phyloP scores from a whole-genome alignment of 805 yeast species.

The Priceomyces haplophilus region DNA sequence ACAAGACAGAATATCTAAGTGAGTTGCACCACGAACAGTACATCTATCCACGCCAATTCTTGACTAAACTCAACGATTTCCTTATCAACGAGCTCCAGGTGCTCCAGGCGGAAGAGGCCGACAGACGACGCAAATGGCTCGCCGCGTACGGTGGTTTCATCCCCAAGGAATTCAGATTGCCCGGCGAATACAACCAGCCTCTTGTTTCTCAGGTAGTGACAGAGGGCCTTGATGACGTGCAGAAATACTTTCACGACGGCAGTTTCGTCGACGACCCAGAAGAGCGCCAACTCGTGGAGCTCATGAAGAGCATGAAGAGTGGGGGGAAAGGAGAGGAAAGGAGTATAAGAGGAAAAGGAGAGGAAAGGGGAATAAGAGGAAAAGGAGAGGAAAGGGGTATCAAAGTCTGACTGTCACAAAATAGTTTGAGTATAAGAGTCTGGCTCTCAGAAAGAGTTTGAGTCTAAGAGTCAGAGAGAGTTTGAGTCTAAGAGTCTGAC shows the following conservation, averaged over 20 bases:
- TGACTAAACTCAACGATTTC: constrained; percentile 29
- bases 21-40: constrained; percentile 41
- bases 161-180: constrained; percentile 37
- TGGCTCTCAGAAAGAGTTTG: no score
- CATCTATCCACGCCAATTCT: constrained; percentile 36
- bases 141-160: constrained; percentile 38
- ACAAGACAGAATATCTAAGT: constrained; percentile 32
- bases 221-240: constrained; percentile 37
- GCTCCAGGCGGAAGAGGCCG: constrained; percentile 33
- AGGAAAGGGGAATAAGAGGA: no score
- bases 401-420: no score
- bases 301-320: constrained; percentile 15
- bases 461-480: no score
- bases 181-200: constrained; percentile 37
- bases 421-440: no score
- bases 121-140: constrained; percentile 35
- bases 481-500: no score
- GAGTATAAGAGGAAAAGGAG: no score
- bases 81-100: constrained; percentile 29
- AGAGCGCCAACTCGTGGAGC: constrained; percentile 22
- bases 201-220: constrained; percentile 39
- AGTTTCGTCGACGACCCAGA: constrained; percentile 14
- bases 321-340: no score
- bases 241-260: constrained; percentile 11
- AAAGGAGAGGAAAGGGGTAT: no score